These are phyloP conservation scores for Grosmannia clavigera DNA, from an alignment of 2,329 filamentous ascomycete genomes.

Conservation along the genomic window DNA sequence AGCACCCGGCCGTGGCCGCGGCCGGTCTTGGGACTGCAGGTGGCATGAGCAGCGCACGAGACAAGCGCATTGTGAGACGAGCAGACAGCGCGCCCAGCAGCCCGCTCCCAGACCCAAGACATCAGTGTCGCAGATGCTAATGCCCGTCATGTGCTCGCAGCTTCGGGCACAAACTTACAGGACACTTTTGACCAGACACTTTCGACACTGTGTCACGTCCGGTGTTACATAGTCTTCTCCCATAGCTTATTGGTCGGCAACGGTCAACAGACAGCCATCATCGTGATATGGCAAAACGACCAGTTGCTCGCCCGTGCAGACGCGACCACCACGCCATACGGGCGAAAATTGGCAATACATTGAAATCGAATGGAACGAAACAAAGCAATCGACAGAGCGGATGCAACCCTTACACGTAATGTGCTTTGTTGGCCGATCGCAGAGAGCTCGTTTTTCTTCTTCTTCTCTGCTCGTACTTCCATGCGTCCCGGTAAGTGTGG, in stretches of 20 bases:
- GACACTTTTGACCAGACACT: too few species aligned
- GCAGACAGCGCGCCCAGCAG: neutral
- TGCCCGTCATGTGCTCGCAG: neutral
- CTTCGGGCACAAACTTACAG: too few species aligned
- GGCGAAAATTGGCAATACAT: neutral
- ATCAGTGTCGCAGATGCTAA: neutral
- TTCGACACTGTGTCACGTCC: neutral
- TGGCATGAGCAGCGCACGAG: neutral
- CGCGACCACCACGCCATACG: neutral
- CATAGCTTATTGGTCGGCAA: neutral
- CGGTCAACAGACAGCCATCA: neutral
- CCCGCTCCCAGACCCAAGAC: neutral
- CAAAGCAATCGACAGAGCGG: neutral
- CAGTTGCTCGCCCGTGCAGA: too few species aligned
- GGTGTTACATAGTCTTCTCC: neutral
- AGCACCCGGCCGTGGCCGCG: neutral
- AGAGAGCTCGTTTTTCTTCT: too few species aligned
- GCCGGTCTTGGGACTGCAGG: neutral
- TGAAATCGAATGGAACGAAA: neutral
- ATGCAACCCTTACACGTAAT: neutral
- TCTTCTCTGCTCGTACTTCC: neutral
- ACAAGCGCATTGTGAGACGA: neutral
- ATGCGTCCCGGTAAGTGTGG: neutral
- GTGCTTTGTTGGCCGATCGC: too few species aligned
- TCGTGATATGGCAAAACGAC: neutral